A percentile compares a stretch with the other conserved stretches of the same genome.
phyloP scores from a whole-genome alignment of 768 basidiomycete species.

The Saitozyma podzolica region DNA sequence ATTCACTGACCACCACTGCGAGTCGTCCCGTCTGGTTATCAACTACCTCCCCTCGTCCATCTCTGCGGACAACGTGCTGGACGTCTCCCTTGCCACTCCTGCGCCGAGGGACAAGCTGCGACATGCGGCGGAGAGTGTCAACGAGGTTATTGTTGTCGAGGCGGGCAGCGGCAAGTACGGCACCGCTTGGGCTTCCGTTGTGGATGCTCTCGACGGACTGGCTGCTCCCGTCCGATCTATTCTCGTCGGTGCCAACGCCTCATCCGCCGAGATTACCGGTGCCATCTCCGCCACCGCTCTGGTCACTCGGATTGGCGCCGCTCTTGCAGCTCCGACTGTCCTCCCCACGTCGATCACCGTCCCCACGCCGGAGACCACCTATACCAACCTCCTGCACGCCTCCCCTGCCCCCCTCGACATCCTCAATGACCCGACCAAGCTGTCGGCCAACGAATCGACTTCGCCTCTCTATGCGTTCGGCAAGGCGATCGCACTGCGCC shows the following conservation, averaged over 20 bases:
- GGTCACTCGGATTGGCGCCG: slow-evolving; percentile 29
- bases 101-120: slow-evolving; percentile 37
- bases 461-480: slow-evolving; percentile 95
- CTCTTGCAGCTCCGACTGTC: slow-evolving; percentile 27
- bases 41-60: slow-evolving; percentile 66
- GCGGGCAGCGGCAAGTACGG: slow-evolving; percentile 48
- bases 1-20: slow-evolving; percentile 56
- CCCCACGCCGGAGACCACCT: no score
- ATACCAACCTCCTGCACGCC: no score
- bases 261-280: slow-evolving; percentile 46
- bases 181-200: slow-evolving; percentile 38
- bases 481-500: slow-evolving; percentile 77
- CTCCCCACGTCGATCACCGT: slow-evolving; percentile 33
- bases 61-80: slow-evolving; percentile 57
- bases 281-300: slow-evolving; percentile 56
- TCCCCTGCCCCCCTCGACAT: no score
- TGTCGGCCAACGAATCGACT: slow-evolving; percentile 71
- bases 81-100: slow-evolving; percentile 54
- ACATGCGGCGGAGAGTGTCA: slow-evolving; percentile 49
- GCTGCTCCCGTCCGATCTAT: slow-evolving; percentile 44
- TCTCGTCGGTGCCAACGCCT: slow-evolving; percentile 49
- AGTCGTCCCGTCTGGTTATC: slow-evolving; percentile 60
- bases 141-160: slow-evolving; percentile 49
- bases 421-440: slow-evolving; percentile 75
- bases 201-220: slow-evolving; percentile 57